Percentiles rank a stretch among this genome's conserved stretches.
Evolutionary conservation across 1,284 basidiomycete species (phyloP).

Genomic region (Ustilago lituana): DNA sequence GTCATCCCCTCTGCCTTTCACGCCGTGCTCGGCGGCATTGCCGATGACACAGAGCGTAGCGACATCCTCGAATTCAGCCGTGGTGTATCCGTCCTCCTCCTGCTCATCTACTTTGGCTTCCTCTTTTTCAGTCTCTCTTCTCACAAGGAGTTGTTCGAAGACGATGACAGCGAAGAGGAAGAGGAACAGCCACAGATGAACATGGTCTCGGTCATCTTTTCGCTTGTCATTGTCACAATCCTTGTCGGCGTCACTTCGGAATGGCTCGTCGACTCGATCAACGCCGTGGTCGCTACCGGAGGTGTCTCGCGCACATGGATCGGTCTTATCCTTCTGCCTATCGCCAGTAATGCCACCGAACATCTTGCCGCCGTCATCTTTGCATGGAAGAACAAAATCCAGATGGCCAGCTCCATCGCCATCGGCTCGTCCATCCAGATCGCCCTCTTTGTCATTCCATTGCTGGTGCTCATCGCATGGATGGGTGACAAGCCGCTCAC

Average conservation of each 20-base stretch:
- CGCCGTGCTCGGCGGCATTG: constrained; percentile 50
- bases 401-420: constrained; percentile 55
- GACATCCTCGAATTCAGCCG: constrained; percentile 59
- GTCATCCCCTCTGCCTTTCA: constrained; percentile 62
- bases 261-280: constrained; percentile 58
- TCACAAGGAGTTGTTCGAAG: constrained; percentile 56
- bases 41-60: constrained; percentile 44
- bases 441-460: constrained; percentile 57
- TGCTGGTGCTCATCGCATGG: constrained; percentile 61
- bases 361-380: constrained; percentile 58
- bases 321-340: constrained; percentile 56
- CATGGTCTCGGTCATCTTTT: constrained; percentile 41
- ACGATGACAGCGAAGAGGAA: constrained; percentile 42
- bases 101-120: constrained; percentile 61
- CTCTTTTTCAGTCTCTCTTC: constrained; percentile 51
- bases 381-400: constrained; percentile 60
- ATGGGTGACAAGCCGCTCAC: constrained; percentile 55
- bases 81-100: constrained; percentile 52
- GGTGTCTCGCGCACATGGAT: constrained; percentile 53
- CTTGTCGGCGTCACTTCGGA: constrained; percentile 61
- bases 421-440: constrained; percentile 62
- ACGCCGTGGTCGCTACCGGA: constrained; percentile 46
- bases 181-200: constrained; percentile 58
- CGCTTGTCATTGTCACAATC: constrained; percentile 49
- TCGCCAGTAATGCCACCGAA: constrained; percentile 57